Evolutionary conservation across 2,329 filamentous ascomycete species (phyloP), one percentile per base, ranked within the genome.

Genomic region (Ophiocordyceps polyrhachis-furcata): DNA sequence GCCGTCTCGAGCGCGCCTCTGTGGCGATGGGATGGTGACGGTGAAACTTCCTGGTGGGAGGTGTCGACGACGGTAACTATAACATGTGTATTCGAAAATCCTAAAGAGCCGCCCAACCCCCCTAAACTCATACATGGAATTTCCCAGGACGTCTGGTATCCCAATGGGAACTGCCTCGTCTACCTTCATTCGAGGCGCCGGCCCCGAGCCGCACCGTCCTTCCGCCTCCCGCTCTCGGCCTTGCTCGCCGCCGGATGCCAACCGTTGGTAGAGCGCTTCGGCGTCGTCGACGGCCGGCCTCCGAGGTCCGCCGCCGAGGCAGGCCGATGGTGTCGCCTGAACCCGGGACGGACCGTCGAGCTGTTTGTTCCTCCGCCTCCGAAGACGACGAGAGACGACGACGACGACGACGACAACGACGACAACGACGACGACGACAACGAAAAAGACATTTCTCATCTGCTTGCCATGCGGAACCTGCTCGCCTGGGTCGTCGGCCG

Each of bases 321-420:
- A 21, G 55, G 57, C 38, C 51, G 46, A 48, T 60, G 62, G 58
- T 56, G 55, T 42, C 53, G 50, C 35, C 48, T 54, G 23, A 54
- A 60, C 41, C 54, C 58, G 3, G 48, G 51, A 32, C 55, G 54
- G 42, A 60, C 50, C 28, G 56, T 74, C 45, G 76, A 86, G 43
- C 63, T 88, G 1, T 85, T 78, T 55, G 76, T 89, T n/a, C 76
- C 82, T 2, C 67, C n/a, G n/a, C n/a, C 79, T 1, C 80, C 81
- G 0, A 55, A 68, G 1, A 60, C 64, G 31, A 60, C 67, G 21
- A 23, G 3, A 23, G 21, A 23, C 6, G 21, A 23, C 3, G 21
- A 23, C 21, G 21, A 23, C 5, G 67, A 71, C 42, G 68, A 69
- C 50, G 64, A 69, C 4, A 69, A 78, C 48, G 64, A 72, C 0